Base-by-base conservation (phyloP, 176 grass and related monocot genomes). In the Otatea glauca region DNA sequence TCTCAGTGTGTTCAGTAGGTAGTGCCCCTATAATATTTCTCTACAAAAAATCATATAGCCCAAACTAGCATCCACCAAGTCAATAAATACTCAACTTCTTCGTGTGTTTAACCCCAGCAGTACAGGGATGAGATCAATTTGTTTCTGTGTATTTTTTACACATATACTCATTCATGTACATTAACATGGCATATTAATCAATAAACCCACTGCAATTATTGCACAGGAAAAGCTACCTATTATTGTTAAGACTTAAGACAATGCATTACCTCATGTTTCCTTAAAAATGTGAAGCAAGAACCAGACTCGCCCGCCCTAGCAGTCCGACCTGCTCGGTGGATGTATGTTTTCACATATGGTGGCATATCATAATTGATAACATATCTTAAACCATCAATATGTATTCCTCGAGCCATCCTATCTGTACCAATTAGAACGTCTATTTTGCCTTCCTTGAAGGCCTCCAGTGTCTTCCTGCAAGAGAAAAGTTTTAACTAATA, bases 381-480 rank as follows among this genome's bases (percentile, higher is more conserved):
- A 84, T 94, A 93, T 93, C 68, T 98, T 81, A 95, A 88, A 55
- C 88, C 92, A 86, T 95, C 91, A n/a, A 94, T 92, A 83, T 95
- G 92, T 90, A 98, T 98, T 88, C 95, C 95, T 74, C 95, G 87
- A 67, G 95, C 94, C 95, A 98, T 98, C 77, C 91, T 94, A 90
- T 98, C 92, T 21, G 95, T 95, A 62, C 92, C 92, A 39, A 98
- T 92, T 41, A 98, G 87, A 70, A 98, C 95, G 85, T 98, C 85
- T 20, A 92, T 85, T 65, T 83, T 67, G 39, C 96, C 96, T 93
- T 95, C 89, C 86, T 90, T 98, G 86, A 98, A 95, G 12, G 87
- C 82, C 68, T 89, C 88, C 66, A 98, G 75, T 78, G 87, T 95
- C 88, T 98, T 94, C 75, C 95, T 97, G 78, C 65, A 88, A 69